phyloP scores from a whole-genome alignment of 345 rosid species.

The Viola odorata region DNA sequence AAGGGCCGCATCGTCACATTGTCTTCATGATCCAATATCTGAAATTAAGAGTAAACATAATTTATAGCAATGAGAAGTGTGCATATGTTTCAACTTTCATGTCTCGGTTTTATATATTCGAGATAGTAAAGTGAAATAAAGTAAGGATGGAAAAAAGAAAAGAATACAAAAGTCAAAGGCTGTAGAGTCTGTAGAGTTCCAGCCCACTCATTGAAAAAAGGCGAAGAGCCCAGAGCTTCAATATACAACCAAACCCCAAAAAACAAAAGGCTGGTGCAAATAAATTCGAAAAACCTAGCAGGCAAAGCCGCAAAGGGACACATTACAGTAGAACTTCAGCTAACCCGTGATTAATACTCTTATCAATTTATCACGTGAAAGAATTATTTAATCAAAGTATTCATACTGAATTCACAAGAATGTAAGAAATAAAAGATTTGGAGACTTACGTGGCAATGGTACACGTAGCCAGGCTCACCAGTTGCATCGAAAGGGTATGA shows the following conservation, averaged over 20 bases:
- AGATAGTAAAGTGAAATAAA: too few relatives aligned
- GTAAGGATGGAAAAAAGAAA: too few relatives aligned
- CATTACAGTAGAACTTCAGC: not conserved
- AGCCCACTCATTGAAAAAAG: too few relatives aligned
- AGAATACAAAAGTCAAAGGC: too few relatives aligned
- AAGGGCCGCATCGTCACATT: slow-evolving; percentile 92
- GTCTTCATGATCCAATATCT: slow-evolving; percentile 96
- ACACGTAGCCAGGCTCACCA: slow-evolving; percentile 76
- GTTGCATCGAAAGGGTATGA: slow-evolving; percentile 75
- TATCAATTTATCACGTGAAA: too few relatives aligned
- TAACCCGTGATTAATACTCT: not conserved
- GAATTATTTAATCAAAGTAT: too few relatives aligned
- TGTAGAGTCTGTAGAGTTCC: too few relatives aligned
- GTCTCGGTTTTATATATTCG: too few relatives aligned
- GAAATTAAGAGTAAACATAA: slow-evolving; percentile 7
- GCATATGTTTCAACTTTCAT: too few relatives aligned
- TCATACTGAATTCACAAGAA: too few relatives aligned
- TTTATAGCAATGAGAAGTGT: too few relatives aligned
- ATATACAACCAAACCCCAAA: not conserved
- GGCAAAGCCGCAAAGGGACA: not conserved
- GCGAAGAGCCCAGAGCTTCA: not conserved
- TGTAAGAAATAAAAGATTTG: not conserved
- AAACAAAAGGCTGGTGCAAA: not conserved
- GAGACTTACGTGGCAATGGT: slow-evolving; percentile 87
- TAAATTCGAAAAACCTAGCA: too few relatives aligned